Conservation (phyloP, 2,329 filamentous ascomycete species). For the Sporothrix protearum region DNA sequence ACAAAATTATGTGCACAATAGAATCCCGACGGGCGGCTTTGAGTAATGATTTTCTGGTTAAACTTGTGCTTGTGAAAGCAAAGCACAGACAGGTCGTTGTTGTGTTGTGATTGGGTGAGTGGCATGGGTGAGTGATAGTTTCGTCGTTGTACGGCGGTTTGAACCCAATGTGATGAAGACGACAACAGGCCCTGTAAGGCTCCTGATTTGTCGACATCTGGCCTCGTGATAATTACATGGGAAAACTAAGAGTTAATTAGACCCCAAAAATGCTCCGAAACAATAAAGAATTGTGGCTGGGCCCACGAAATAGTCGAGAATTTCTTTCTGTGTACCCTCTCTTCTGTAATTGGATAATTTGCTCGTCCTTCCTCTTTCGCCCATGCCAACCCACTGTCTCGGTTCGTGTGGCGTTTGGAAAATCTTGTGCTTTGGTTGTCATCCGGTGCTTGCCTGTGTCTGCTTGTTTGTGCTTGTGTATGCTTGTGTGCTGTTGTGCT, state of each 20-base stretch:
- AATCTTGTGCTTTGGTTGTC: not conserved
- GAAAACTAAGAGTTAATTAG: not conserved
- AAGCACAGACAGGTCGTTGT: not conserved
- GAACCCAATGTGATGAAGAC: not conserved
- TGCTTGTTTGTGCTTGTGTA: not conserved
- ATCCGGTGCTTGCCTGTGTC: not conserved
- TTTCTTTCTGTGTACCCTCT: not conserved
- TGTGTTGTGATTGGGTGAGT: slow-evolving; percentile 9
- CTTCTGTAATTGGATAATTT: not conserved
- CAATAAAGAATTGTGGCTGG: not conserved
- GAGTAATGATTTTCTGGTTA: not conserved
- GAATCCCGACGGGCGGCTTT: not conserved
- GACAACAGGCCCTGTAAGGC: not conserved
- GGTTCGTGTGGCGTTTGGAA: not conserved
- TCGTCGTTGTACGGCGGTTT: slow-evolving; percentile 3
- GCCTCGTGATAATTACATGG: not conserved
- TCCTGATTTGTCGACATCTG: slow-evolving; percentile 17
- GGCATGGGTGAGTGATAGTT: slow-evolving; percentile 9
- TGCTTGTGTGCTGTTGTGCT: not conserved
- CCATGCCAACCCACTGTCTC: not conserved
- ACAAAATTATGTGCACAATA: not conserved
- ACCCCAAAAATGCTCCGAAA: not conserved
- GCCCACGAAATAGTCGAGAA: not conserved
- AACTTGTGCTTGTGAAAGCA: not conserved
- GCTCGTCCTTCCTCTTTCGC: slow-evolving; percentile 1